Base-by-base conservation (phyloP, 2,329 filamentous ascomycete species). In the Penicillium griseofulvum region DNA sequence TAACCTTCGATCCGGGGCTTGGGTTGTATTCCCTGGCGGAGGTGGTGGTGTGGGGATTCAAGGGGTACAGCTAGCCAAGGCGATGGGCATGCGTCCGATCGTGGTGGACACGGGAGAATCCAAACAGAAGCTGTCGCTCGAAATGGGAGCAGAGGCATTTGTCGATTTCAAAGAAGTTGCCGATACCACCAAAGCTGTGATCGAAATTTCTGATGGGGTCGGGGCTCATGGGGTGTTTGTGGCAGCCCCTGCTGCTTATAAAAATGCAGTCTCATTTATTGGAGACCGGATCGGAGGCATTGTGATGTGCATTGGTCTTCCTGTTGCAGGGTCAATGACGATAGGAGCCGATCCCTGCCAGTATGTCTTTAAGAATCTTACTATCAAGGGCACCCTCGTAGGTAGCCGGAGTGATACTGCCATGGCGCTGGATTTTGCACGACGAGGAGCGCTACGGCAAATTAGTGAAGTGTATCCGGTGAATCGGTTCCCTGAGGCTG, bases 31-130 rank as follows among this genome's bases (percentile, higher is more conserved):
- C 28, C 66, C 67, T 0, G 68, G 67, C 3, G 65, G 79, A 0
- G 82, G 82, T 9, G 80, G 80, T 36, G 82, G 79, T 16, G 79
- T 85, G 4, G 82, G 83, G 4, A 80, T 83, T 55, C 82, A 84
- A 61, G 82, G 82, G 9, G 77, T 85, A 1, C 82, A 80, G 61
- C 66, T 81, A 5, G 81, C 81, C 9, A 73, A 74, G 41, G 80
- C 81, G 3, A 83, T 84, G 80, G 82, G 82, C 0, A 77, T 83
- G 68, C 74, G 81, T 4, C 76, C 81, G 3, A 80, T 85, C 45
- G 82, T 82, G 14, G 75, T 84, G 24, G 82, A 84, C 56, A 78
- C 76, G 0, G 81, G 81, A 3, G 73, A 71, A 1, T 71, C 72
- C 4, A 82, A 83, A 61, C 71, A 74, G 12, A 70, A 74, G 19